These are phyloP conservation scores for Plantago elongata DNA, from an alignment of 257 asterid genomes.

Conservation along the genomic window DNA sequence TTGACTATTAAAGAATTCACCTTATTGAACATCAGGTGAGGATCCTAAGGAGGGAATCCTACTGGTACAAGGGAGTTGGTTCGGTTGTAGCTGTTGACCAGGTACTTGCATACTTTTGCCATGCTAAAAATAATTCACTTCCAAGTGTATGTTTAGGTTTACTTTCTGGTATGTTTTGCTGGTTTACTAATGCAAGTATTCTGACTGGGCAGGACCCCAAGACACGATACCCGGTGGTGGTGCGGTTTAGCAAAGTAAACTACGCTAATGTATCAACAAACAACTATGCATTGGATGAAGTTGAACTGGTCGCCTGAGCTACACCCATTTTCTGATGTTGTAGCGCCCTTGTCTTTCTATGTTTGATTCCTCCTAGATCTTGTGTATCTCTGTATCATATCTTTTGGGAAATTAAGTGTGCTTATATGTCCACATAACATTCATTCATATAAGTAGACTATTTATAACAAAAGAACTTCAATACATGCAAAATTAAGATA, in stretches of 20 bases:
- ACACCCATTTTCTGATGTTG: slow-evolving; percentile 10
- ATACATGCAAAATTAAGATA: too few species aligned
- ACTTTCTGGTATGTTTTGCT: background rate
- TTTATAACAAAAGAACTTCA: too few species aligned
- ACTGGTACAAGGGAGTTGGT: slow-evolving; percentile 57
- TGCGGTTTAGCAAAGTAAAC: slow-evolving; percentile 58
- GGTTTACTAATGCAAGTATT: background rate
- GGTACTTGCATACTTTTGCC: slow-evolving; percentile 20
- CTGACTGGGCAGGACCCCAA: slow-evolving; percentile 44
- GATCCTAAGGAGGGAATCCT: slow-evolving; percentile 54
- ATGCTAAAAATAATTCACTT: too few species aligned
- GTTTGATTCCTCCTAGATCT: slow-evolving; percentile 15
- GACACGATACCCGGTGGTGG: slow-evolving; percentile 55
- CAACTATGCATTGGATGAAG: slow-evolving; percentile 61
- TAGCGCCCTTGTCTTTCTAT: slow-evolving; percentile 19
- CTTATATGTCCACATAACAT: background rate
- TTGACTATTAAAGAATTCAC: background rate
- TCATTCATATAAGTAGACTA: background rate
- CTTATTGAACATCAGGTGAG: slow-evolving; percentile 33
- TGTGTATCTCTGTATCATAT: slow-evolving; percentile 17
- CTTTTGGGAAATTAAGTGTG: slow-evolving; percentile 3
- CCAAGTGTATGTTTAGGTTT: background rate
- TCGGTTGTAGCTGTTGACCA: slow-evolving; percentile 62
- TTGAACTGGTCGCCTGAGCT: slow-evolving; percentile 34
- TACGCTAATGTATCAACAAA: slow-evolving; percentile 57